These are phyloP conservation scores for Aureoboletus auriporus DNA, from an alignment of 768 basidiomycete genomes.

Conservation along the genomic window DNA sequence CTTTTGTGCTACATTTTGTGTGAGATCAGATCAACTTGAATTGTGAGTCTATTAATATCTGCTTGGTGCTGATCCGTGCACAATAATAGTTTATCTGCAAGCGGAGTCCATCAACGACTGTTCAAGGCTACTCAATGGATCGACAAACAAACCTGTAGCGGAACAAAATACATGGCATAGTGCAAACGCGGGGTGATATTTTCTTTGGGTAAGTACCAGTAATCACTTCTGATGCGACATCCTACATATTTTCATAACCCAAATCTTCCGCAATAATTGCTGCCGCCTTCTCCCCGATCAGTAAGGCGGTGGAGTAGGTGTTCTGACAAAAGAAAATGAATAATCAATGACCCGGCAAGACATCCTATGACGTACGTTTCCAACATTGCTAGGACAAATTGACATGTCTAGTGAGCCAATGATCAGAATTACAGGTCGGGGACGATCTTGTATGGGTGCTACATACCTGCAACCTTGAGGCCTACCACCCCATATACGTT, in stretches of 20 bases:
- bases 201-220: too few species aligned
- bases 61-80: too few species aligned
- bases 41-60: too few species aligned
- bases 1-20: too few species aligned
- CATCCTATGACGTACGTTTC: slow-evolving; percentile 14
- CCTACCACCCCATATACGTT: slow-evolving; percentile 60
- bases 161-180: too few species aligned
- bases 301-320: slow-evolving; percentile 13
- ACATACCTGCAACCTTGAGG: slow-evolving; percentile 57
- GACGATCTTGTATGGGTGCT: not conserved
- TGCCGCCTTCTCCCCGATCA: slow-evolving; percentile 17
- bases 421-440: not conserved
- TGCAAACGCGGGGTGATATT: too few species aligned
- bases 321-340: slow-evolving; percentile 3
- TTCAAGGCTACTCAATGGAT: too few species aligned
- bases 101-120: too few species aligned
- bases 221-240: too few species aligned
- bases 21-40: too few species aligned
- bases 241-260: not conserved
- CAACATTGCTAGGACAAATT: slow-evolving; percentile 27
- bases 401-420: slow-evolving; percentile 31
- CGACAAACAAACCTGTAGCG: too few species aligned
- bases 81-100: too few species aligned
- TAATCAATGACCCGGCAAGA: not conserved
- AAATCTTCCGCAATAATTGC: slow-evolving; percentile 12